Conservation (phyloP, 2,329 filamentous ascomycete genomes). For the Diaporthe australafricana region DNA sequence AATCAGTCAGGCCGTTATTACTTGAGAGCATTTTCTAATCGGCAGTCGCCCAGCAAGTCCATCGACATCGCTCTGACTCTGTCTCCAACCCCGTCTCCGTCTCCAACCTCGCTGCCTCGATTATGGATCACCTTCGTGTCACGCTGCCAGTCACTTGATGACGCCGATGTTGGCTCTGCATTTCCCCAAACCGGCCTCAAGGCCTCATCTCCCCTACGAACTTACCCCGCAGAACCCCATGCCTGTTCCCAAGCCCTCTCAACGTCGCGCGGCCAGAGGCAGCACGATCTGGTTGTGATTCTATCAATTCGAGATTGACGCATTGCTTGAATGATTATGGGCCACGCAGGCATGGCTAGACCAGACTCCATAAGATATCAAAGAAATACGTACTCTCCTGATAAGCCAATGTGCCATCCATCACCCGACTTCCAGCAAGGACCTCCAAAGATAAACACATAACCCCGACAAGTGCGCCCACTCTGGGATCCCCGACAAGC, state of each 20-base stretch:
- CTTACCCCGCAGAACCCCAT: neutral
- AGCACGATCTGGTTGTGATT: neutral
- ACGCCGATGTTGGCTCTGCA: too few relatives aligned
- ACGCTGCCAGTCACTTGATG: too few relatives aligned
- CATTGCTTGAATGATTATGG: neutral
- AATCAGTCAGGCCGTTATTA: neutral
- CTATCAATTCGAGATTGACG: conserved; percentile 4
- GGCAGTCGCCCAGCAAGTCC: neutral
- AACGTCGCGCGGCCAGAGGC: neutral
- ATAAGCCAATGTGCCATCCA: conserved; percentile 1
- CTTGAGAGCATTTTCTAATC: neutral
- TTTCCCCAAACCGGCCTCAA: too few relatives aligned
- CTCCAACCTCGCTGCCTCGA: too few relatives aligned
- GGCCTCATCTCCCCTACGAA: too few relatives aligned
- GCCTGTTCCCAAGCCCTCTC: neutral
- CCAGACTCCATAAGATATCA: neutral
- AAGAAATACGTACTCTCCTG: neutral
- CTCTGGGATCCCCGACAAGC: neutral
- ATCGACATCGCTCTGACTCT: too few relatives aligned
- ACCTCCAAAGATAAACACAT: neutral
- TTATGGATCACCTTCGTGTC: too few relatives aligned
- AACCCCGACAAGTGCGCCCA: neutral
- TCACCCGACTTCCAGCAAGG: neutral
- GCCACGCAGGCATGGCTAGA: neutral
- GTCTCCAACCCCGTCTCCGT: too few relatives aligned